A percentile compares a stretch with the other conserved stretches of the same genome.
These are phyloP conservation scores for Chrysoporthe austroafricana DNA, from an alignment of 2,329 filamentous ascomycete species.

Conservation along the genomic window DNA sequence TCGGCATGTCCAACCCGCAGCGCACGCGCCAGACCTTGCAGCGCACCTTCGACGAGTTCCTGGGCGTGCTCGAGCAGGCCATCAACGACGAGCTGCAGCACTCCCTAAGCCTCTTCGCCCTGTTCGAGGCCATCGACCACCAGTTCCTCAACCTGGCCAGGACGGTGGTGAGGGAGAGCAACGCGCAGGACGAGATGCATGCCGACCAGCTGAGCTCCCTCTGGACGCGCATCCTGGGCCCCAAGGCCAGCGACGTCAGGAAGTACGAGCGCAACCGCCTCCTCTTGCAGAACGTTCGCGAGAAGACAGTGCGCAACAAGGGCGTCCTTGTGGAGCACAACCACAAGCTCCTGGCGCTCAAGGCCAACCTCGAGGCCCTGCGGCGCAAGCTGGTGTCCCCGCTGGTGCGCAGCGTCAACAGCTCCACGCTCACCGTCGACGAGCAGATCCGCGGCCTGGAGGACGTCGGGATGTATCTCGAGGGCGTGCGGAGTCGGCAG, in stretches of 20 bases:
- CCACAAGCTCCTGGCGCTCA: conserved; percentile 78
- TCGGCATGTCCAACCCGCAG: conserved; percentile 81
- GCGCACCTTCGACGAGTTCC: conserved; percentile 85
- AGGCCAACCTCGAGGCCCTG: conserved; percentile 84
- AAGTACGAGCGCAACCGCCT: conserved; percentile 92
- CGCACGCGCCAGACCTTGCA: conserved; percentile 80
- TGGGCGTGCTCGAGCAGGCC: conserved; percentile 84
- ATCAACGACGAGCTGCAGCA: conserved; percentile 84
- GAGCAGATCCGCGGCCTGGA: conserved; percentile 85
- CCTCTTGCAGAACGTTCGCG: conserved; percentile 76
- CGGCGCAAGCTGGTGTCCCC: conserved; percentile 83
- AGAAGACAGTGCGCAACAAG: conserved; percentile 86
- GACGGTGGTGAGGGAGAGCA: conserved; percentile 81
- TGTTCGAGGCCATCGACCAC: conserved; percentile 90
- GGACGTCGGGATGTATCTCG: conserved; percentile 78
- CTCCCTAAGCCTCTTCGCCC: conserved; percentile 76
- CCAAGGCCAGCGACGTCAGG: conserved; percentile 72
- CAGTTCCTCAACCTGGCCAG: conserved; percentile 89
- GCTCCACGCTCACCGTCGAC: conserved; percentile 74
- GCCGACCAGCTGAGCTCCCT: conserved; percentile 80
- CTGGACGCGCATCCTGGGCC: conserved; percentile 84
- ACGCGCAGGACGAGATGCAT: conserved; percentile 78
- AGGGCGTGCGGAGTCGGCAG: conserved; percentile 75
- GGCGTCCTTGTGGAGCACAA: conserved; percentile 85
- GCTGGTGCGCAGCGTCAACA: conserved; percentile 71